Evolutionary conservation across 441 rosid species (phyloP).

Genomic region (Syzygium syzygioides): DNA sequence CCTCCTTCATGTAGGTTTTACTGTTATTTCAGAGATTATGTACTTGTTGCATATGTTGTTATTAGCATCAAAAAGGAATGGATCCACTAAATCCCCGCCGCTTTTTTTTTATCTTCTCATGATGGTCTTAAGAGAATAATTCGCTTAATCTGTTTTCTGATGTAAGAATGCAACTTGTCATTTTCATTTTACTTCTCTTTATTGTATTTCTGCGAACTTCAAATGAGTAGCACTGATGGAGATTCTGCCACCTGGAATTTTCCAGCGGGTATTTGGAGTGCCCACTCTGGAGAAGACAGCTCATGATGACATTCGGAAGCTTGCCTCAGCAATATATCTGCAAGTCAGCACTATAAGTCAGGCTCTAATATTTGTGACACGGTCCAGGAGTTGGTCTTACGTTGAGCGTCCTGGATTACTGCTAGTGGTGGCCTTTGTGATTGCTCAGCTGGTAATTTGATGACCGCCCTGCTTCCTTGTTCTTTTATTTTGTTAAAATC

Average conservation of each 20-base stretch:
- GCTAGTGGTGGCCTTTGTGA: constrained; percentile 65
- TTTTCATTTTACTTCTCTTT: background rate
- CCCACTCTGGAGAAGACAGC: constrained; percentile 83
- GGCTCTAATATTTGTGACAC: constrained; percentile 93
- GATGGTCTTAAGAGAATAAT: background rate
- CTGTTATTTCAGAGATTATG: background rate
- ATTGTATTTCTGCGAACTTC: background rate
- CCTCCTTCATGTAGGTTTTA: background rate
- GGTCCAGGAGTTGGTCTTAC: constrained; percentile 92
- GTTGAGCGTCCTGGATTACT: constrained; percentile 87
- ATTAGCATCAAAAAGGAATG: background rate
- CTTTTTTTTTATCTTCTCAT: background rate
- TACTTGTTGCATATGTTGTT: background rate
- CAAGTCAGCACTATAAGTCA: constrained; percentile 99
- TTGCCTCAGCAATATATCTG: constrained; percentile 92
- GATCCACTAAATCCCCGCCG: background rate
- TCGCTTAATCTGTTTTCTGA: background rate
- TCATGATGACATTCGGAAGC: constrained; percentile 83
- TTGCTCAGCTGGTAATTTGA: constrained; percentile 80
- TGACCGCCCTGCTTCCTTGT: background rate
- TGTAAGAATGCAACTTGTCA: background rate
- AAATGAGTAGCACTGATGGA: background rate
- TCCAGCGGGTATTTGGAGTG: constrained; percentile 76
- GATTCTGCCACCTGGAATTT: constrained; percentile 11
- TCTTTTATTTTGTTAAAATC: background rate